Evolutionary conservation across 805 yeast species (phyloP).

Genomic region (Grigorovia transvaalensis): DNA sequence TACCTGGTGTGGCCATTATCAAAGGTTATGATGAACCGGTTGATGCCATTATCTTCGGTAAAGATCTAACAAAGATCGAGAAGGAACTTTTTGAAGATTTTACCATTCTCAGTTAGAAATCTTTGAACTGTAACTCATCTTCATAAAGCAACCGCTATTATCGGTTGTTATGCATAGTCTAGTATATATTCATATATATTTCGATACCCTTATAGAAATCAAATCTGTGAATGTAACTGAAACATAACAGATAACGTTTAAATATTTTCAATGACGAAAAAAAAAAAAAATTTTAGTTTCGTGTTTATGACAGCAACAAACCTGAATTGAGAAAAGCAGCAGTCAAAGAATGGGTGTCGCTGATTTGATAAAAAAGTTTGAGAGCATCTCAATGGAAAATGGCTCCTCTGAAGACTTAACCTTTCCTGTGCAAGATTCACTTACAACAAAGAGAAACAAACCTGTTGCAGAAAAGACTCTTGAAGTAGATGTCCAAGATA

Average conservation of each 20-base stretch:
- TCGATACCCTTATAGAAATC: not conserved
- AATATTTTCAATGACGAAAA: not conserved
- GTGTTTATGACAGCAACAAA: not conserved
- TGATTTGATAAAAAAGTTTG: slow-evolving; percentile 30
- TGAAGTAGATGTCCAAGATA: slow-evolving; percentile 5
- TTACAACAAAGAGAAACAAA: not conserved
- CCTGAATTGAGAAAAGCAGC: not conserved
- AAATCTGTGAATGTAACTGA: not conserved
- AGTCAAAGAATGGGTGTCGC: slow-evolving; percentile 28
- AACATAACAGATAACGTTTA: not conserved
- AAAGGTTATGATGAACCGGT: slow-evolving; percentile 54
- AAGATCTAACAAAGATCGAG: slow-evolving; percentile 35
- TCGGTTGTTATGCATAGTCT: not conserved
- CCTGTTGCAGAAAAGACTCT: not conserved
- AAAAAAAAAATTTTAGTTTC: not conserved
- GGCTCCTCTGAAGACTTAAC: slow-evolving; percentile 1
- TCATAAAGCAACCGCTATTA: not conserved
- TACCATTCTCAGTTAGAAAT: not conserved
- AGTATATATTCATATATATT: not conserved
- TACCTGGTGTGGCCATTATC: slow-evolving; percentile 64
- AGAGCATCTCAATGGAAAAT: slow-evolving; percentile 17
- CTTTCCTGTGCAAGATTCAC: not conserved
- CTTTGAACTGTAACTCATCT: not conserved
- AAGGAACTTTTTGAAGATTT: slow-evolving; percentile 19
- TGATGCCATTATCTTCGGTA: slow-evolving; percentile 74